Evolutionary conservation across 306 rosid species (phyloP), one percentile per base, ranked within the genome.

Genomic region (Prunus armeniaca): DNA sequence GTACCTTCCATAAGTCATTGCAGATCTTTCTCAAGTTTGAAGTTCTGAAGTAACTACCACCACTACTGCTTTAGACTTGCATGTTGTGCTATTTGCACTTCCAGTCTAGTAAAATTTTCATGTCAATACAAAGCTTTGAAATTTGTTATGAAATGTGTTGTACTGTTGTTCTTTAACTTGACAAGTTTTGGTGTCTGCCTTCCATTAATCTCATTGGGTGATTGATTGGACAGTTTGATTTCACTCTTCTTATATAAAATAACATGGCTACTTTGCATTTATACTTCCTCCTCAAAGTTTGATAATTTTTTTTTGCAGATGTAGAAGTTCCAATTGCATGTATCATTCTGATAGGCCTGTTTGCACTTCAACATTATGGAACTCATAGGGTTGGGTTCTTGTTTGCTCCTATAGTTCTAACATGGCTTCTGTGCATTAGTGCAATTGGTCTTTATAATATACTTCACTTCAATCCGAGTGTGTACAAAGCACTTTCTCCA

Each of bases 341-440:
- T 86, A n/a, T 87, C 86, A 80, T 95, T 82, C 80, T 95, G 87
- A 88, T 92, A 64, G 69, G 87, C 80, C 83, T 95, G 89, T 95
- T 95, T 81, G 91, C 93, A 32, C 98, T 95, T 83, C 98, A 95
- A 82, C 98, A 92, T 84, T 95, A 81, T 72, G 98, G 98, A 79
- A 95, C 97, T 1, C 98, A 92, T 88, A 84, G 89, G 84, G 96
- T 95, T 9, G 98, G 98, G 63, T 89, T 92, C 86, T 80, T 95
- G 85, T 95, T 92, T 69, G 97, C 98, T 65, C 98, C 97, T 13
- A 78, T 95, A 81, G 96, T 95, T 52, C 76, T 88, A 65, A 58
- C 78, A 18, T 95, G 98, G 98, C 98, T 95, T 55, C 64, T 90
- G 54, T 92, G 97, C 89, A 92, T 92, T 34, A 84, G 97, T 81